Percentiles rank a stretch among this genome's conserved stretches.
Evolutionary conservation across 768 basidiomycete species (phyloP).

Genomic region (Suillus fuscotomentosus): DNA sequence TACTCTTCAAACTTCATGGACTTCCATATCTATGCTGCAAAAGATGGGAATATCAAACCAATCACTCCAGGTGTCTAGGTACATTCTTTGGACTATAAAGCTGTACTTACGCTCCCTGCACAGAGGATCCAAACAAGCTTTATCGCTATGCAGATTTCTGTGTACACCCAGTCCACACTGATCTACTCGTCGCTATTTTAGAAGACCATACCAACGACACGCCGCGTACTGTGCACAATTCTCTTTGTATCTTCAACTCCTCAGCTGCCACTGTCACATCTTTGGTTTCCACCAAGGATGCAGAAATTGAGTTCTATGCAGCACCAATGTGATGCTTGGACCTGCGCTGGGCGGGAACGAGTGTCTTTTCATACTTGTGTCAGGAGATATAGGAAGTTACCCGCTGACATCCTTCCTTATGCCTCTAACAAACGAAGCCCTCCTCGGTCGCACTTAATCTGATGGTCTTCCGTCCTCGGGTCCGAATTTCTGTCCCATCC

Average conservation of each 20-base stretch:
- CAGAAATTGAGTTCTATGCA: slow-evolving; percentile 50
- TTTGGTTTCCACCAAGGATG: slow-evolving; percentile 51
- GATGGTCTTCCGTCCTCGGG: no score
- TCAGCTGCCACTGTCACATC: slow-evolving; percentile 35
- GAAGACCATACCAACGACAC: slow-evolving; percentile 60
- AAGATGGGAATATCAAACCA: slow-evolving; percentile 24
- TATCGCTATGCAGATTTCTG: slow-evolving; percentile 52
- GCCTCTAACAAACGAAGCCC: no score
- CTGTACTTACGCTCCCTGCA: not conserved
- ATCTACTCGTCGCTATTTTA: slow-evolving; percentile 54
- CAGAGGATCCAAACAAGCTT: slow-evolving; percentile 9
- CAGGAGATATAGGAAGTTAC: no score
- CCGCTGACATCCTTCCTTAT: no score
- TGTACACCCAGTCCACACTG: slow-evolving; percentile 47
- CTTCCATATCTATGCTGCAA: slow-evolving; percentile 49
- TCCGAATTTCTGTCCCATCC: no score
- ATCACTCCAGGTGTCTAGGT: slow-evolving; percentile 56
- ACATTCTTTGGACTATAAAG: no score
- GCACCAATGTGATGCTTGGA: no score
- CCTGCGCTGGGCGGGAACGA: no score
- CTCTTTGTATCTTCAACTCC: slow-evolving; percentile 54
- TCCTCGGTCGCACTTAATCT: no score
- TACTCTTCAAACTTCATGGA: slow-evolving; percentile 62
- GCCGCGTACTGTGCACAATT: slow-evolving; percentile 43
- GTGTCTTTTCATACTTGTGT: no score